A percentile compares a stretch with the other conserved stretches of the same genome.
Conservation (phyloP, 2,329 filamentous ascomycete genomes). For the Phialocephala subalpina region DNA sequence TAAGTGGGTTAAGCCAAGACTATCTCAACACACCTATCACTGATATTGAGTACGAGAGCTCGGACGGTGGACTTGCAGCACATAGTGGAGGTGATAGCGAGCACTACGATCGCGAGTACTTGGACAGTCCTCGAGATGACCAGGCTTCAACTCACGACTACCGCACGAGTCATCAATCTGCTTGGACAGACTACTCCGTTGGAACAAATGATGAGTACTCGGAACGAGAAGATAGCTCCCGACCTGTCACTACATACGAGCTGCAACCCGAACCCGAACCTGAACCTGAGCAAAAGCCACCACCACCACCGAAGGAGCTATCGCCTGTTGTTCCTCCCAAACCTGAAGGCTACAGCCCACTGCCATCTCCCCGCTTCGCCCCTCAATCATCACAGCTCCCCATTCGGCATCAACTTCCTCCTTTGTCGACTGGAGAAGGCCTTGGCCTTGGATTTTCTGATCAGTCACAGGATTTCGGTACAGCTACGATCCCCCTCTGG, state of each 20-base stretch:
- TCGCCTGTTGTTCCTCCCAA: constrained; percentile 39
- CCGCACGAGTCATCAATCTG: constrained; percentile 37
- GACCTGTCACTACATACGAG: constrained; percentile 33
- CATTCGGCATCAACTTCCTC: constrained; percentile 32
- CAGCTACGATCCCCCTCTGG: constrained; percentile 31
- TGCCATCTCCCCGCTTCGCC: constrained; percentile 34
- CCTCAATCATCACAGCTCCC: constrained; percentile 16
- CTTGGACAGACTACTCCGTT: constrained; percentile 43
- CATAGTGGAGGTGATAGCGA: constrained; percentile 27
- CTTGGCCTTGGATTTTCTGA: constrained; percentile 37
- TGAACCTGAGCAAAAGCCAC: constrained; percentile 44
- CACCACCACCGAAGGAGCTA: constrained; percentile 50
- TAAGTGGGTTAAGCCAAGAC: constrained; percentile 32
- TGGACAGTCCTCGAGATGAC: constrained; percentile 26
- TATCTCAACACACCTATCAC: constrained; percentile 39
- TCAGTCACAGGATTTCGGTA: constrained; percentile 29
- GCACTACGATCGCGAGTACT: constrained; percentile 29
- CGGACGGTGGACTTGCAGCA: constrained; percentile 34
- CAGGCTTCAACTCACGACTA: constrained; percentile 30
- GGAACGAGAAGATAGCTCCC: constrained; percentile 27
- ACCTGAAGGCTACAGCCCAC: constrained; percentile 37
- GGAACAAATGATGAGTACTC: constrained; percentile 36
- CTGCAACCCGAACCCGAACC: constrained; percentile 31
- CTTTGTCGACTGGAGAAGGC: constrained; percentile 36
- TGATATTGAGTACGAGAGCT: constrained; percentile 45